Percentiles rank a stretch among this genome's conserved stretches.
Conservation (phyloP, 305 asterid species). For the Rubia tinctorum region DNA sequence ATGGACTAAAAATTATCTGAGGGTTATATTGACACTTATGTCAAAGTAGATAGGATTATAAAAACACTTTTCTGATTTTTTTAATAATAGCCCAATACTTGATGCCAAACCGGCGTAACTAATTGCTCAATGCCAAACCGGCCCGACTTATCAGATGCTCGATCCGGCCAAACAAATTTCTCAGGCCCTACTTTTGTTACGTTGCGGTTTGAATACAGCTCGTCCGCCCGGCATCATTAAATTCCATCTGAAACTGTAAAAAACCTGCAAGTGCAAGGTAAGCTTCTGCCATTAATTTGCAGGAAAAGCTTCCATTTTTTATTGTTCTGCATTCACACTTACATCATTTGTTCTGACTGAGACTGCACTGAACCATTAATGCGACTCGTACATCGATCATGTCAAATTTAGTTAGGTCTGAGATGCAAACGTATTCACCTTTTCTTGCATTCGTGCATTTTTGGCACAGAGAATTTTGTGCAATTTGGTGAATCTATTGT, state of each 20-base stretch:
- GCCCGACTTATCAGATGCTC: no score
- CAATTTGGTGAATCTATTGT: conserved; percentile 9
- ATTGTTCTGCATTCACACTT: not conserved
- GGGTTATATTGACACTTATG: no score
- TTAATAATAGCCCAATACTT: no score
- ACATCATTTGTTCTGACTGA: not conserved
- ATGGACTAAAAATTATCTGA: no score
- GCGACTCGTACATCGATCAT: not conserved
- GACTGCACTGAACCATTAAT: not conserved
- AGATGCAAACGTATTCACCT: not conserved
- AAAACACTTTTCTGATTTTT: no score
- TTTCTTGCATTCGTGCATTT: not conserved
- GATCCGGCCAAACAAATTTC: not conserved
- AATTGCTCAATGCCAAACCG: no score
- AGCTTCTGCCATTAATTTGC: not conserved
- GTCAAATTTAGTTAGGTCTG: not conserved
- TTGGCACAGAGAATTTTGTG: not conserved
- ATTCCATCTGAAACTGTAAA: not conserved
- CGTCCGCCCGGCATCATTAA: not conserved
- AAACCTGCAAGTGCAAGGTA: not conserved
- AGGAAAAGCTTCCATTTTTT: not conserved
- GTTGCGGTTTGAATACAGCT: not conserved
- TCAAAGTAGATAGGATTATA: no score
- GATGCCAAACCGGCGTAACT: no score
- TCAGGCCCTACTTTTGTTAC: not conserved